Evolutionary conservation across 2,329 filamentous ascomycete genomes (phyloP), one percentile per base, ranked within the genome.

Genomic region (Diaporthe capsici): DNA sequence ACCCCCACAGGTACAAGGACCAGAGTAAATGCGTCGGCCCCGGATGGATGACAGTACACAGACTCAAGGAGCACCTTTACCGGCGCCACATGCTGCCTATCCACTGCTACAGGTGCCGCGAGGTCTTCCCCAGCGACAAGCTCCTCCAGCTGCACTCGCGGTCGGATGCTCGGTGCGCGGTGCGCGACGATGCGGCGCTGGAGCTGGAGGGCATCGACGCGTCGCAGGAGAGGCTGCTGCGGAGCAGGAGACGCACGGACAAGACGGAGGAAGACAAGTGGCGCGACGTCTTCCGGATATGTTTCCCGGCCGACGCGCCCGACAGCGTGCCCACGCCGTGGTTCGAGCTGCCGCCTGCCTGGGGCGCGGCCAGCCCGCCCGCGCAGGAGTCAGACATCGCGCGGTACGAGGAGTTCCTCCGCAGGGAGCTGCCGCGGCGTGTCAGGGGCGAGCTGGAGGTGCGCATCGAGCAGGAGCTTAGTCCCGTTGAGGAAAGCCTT

Each of bases 61-160:
- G 77, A 6, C 22, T 78, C 2, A 78, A 78, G 75, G 77, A 78
- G 47, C 77, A 78, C 51, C 58, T 78, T n/a, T 77, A 78, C 53
- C 73, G 77, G 15, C 76, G 76, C 12, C 77, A 78, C 28, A 57
- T 63, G 5, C 67, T 78, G 7, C 77, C 76, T 1, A 58, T 72
- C 8, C 71, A 77, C 49, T 78, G 76, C 42, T 71, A 73, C 42
- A 42, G 77, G 34, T 78, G 77, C 58, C 71, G 76, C 37, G 63
- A 75, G 10, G 31, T 70, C n/a, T 78, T 78, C 37, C 6, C 51
- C 1, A 73, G 65, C 55, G 75, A 78, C 22, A 22, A 44, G 6
- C 34, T 65, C 15, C 77, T 77, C 1, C 73, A 75, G n/a, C 22
- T 57, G 15, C 77, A 78, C 44, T 73, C 67, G n/a, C 65, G 73